Percentiles rank a stretch among this genome's conserved stretches.
phyloP scores from a whole-genome alignment of 352 stramenopile genomes.

The Blastocystis sp. region DNA sequence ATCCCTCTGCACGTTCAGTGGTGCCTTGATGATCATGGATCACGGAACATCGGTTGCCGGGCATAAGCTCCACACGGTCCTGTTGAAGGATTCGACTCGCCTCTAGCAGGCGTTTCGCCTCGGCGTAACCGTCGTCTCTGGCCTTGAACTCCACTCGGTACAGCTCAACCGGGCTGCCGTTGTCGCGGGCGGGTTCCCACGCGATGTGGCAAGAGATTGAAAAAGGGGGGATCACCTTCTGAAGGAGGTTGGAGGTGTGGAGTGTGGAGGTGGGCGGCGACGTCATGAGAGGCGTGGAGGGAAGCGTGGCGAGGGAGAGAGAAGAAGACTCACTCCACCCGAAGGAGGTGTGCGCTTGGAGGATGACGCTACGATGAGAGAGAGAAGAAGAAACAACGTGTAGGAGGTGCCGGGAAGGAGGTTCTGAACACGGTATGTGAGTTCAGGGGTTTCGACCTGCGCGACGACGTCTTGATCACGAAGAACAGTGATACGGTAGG shows the following conservation, averaged over 20 bases:
- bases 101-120: not conserved
- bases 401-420: conserved; percentile 39
- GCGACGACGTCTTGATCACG: not conserved
- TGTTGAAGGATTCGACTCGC: not conserved
- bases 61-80: not conserved
- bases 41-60: not conserved
- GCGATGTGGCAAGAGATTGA: not conserved
- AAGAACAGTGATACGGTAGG: conserved; percentile 6
- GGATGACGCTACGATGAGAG: conserved; percentile 4
- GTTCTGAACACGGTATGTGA: not conserved
- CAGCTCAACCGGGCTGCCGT: conserved; percentile 3
- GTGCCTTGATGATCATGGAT: not conserved
- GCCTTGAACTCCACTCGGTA: conserved; percentile 25
- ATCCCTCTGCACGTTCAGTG: not conserved
- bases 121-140: not conserved
- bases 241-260: not conserved
- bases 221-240: not conserved
- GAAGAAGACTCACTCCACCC: conserved; percentile 22
- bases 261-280: not conserved
- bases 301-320: conserved; percentile 23
- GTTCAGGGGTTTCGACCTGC: not conserved
- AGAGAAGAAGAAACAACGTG: not conserved
- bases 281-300: not conserved
- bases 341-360: conserved; percentile 33
- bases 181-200: conserved; percentile 8